Percentiles rank a stretch among this genome's conserved stretches.
These are phyloP conservation scores for Zizania palustris DNA, from an alignment of 202 grass and related monocot genomes.

Conservation along the genomic window DNA sequence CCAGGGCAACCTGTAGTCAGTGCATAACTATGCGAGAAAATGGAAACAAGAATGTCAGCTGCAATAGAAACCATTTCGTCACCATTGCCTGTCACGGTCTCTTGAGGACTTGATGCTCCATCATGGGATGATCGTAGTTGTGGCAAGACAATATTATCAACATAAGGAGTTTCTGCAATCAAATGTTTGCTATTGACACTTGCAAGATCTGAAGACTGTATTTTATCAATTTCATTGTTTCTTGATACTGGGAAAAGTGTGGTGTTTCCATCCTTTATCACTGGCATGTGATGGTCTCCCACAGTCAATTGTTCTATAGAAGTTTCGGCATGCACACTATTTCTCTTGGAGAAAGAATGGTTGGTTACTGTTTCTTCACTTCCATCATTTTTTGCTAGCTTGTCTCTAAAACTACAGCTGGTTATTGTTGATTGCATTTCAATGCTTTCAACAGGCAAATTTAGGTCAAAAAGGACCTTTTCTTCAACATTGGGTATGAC, in stretches of 20 bases:
- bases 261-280: constrained; percentile 11
- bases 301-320: constrained; percentile 25
- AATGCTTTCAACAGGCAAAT: constrained; percentile 49
- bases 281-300: constrained; percentile 39
- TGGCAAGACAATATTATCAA: constrained; percentile 25
- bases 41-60: constrained; percentile 73
- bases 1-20: constrained; percentile 5
- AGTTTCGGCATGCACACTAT: constrained; percentile 17
- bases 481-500: constrained; percentile 38
- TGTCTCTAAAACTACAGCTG: constrained; percentile 17
- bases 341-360: constrained; percentile 37
- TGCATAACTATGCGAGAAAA: constrained; percentile 53
- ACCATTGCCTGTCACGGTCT: constrained; percentile 26
- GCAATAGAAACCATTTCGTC: constrained; percentile 45
- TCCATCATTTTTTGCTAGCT: constrained; percentile 28
- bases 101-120: constrained; percentile 6
- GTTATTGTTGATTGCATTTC: constrained; percentile 42
- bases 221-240: constrained; percentile 9
- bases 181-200: constrained; percentile 22
- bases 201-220: not conserved
- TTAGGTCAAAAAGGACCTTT: constrained; percentile 57
- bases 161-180: constrained; percentile 43
- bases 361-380: constrained; percentile 53
- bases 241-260: constrained; percentile 9
- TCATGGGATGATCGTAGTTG: constrained; percentile 10